Conservation (phyloP, 306 rosid genomes). For the Gynostemma pentaphyllum region DNA sequence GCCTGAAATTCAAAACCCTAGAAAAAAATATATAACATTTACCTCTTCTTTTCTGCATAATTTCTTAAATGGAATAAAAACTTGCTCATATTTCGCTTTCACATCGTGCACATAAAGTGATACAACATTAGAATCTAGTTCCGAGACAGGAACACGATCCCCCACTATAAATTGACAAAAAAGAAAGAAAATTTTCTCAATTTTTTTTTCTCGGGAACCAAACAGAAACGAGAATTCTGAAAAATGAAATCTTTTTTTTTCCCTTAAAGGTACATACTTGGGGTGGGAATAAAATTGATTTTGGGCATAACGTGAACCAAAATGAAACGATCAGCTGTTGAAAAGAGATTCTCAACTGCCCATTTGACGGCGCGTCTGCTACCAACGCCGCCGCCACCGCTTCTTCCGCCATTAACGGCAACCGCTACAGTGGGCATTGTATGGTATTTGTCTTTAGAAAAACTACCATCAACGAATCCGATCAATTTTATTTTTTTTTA, state of each 20-base stretch:
- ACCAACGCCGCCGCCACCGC: conserved; percentile 29
- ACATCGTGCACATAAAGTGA: conserved; percentile 48
- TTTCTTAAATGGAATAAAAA: conserved; percentile 51
- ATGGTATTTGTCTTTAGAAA: no score
- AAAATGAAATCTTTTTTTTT: neutral
- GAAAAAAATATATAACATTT: neutral
- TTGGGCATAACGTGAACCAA: conserved; percentile 77
- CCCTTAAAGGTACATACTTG: conserved; percentile 41
- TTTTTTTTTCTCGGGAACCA: neutral
- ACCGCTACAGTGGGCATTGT: conserved; percentile 58
- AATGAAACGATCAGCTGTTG: conserved; percentile 58
- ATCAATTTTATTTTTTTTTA: neutral
- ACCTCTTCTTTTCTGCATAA: conserved; percentile 44
- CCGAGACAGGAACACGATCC: conserved; percentile 45
- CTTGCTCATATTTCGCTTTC: conserved; percentile 43
- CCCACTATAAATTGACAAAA: conserved; percentile 39
- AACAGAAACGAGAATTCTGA: no score
- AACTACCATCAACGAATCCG: neutral
- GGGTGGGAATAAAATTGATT: conserved; percentile 61
- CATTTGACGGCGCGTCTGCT: conserved; percentile 76
- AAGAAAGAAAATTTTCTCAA: neutral
- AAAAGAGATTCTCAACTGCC: conserved; percentile 63
- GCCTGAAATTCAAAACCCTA: neutral
- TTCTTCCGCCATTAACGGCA: conserved; percentile 47
- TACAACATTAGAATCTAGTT: conserved; percentile 40